Base-by-base conservation (phyloP, 2,329 filamentous ascomycete genomes). In the Trichophyton verrucosum region DNA sequence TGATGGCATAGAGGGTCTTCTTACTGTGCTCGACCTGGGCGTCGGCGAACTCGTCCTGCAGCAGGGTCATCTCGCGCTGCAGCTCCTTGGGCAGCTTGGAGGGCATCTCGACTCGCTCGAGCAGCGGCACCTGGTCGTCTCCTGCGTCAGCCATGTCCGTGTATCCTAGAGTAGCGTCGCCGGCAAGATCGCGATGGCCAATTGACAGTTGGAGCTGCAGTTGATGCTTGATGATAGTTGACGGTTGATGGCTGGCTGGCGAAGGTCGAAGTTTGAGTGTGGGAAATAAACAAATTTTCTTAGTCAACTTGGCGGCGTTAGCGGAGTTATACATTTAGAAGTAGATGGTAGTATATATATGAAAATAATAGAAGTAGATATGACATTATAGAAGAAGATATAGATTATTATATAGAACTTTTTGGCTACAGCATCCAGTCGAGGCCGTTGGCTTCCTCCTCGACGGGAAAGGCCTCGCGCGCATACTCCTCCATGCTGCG, bases 401-500 rank as follows among this genome's bases (percentile, higher is more conserved):
- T 1, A 36, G 33, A 36, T 1, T 11, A 27, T 27, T 27, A 6
- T 30, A 38, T 9, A 38, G 30, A 33, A 38, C 11, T 9, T 13
- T 13, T 38, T 13, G 13, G 33, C 61, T 47, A 76, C 59, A 76
- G 65, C 92, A 96, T 97, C 94, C 94, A 99, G 15, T 87, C 89
- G 69, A 94, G 77, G 3, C 92, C 92, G 71, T 97, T 97, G 36
- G 91, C 90, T 67, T 91, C 87, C 75, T 99, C 94, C 73, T 99
- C 94, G 11, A 96, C 81, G 0, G 90, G 89, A 68, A 97, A 97
- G 30, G 95, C 91, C 72, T 97, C 94, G 57, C 88, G 82, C 1
- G 92, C 92, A 72, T 97, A 99, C 74, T 97, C 94, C 71, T 96
- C 91, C 66, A 97, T 82, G 33, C 89, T 88, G 60, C 94, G 82